phyloP scores from a whole-genome alignment of 2,329 filamentous ascomycete genomes.

The Hypoxylon sp. region DNA sequence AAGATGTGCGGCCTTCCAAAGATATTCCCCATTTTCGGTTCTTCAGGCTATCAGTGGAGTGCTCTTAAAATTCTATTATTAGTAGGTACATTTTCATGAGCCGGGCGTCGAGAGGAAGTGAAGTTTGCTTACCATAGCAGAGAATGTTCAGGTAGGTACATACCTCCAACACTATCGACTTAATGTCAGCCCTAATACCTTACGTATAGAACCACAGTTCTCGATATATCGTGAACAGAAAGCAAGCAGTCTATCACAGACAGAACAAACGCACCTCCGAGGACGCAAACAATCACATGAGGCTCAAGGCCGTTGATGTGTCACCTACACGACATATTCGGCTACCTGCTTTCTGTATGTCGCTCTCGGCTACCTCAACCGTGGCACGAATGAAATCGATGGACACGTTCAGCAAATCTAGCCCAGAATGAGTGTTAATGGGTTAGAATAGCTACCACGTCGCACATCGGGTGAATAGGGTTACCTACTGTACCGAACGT shows the following conservation, averaged over 20 bases:
- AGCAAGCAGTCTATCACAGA: no score
- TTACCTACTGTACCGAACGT: slow-evolving; percentile 17
- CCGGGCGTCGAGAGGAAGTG: no score
- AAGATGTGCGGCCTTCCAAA: slow-evolving; percentile 19
- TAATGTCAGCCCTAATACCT: not conserved
- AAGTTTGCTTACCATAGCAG: not conserved
- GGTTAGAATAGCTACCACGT: not conserved
- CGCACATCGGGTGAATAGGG: slow-evolving; percentile 22
- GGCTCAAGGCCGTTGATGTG: slow-evolving; percentile 19
- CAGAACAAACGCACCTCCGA: not conserved
- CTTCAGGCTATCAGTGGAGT: not conserved
- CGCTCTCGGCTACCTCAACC: slow-evolving; percentile 13
- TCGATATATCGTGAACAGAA: no score
- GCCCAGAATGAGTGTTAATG: not conserved
- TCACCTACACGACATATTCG: slow-evolving; percentile 5
- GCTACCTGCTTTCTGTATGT: slow-evolving; percentile 15
- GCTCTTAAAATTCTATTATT: not conserved
- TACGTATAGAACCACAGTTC: not conserved
- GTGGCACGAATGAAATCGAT: slow-evolving; percentile 13
- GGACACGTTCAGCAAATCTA: not conserved
- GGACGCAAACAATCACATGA: slow-evolving; percentile 2
- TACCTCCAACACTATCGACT: not conserved
- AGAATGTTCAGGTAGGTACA: not conserved
- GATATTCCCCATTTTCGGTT: slow-evolving; percentile 35
- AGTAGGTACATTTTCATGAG: no score